phyloP scores from a whole-genome alignment of 176 grass and related monocot species.

The Musa beccarii region DNA sequence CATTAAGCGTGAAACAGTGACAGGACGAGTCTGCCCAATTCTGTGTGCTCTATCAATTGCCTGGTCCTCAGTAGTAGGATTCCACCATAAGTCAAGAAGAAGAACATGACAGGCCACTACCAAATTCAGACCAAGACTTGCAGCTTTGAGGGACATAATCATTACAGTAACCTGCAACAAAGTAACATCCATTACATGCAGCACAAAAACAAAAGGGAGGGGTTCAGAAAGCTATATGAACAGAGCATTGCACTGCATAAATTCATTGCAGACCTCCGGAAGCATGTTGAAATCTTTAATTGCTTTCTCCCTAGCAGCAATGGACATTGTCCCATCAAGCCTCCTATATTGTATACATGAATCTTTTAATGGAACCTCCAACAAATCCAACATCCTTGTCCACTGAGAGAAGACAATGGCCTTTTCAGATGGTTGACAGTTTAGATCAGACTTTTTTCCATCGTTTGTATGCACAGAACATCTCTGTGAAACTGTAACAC shows the following conservation, averaged over 20 bases:
- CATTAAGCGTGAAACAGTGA: slow-evolving; percentile 83
- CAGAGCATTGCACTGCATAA: background rate
- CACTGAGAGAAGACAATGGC: slow-evolving; percentile 98
- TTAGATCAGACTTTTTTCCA: slow-evolving; percentile 27
- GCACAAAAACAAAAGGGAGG: slow-evolving; percentile 10
- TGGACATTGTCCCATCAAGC: slow-evolving; percentile 96
- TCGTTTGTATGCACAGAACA: slow-evolving; percentile 15
- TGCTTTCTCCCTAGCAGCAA: slow-evolving; percentile 83
- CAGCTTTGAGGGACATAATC: slow-evolving; percentile 99
- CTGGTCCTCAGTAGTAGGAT: slow-evolving; percentile 97
- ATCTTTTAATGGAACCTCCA: slow-evolving; percentile 77
- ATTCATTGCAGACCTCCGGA: slow-evolving; percentile 57
- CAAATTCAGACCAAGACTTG: slow-evolving; percentile 96
- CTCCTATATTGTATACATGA: slow-evolving; percentile 67
- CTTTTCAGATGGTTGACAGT: slow-evolving; percentile 63
- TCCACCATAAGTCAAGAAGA: slow-evolving; percentile 99
- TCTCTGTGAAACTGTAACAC: background rate
- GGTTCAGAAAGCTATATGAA: slow-evolving; percentile 11
- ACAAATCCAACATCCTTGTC: slow-evolving; percentile 92
- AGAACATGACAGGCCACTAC: slow-evolving; percentile 91
- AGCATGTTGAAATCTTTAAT: slow-evolving; percentile 84
- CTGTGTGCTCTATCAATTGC: slow-evolving; percentile 96
- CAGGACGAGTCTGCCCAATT: slow-evolving; percentile 86
- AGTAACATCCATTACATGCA: background rate
- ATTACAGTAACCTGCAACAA: slow-evolving; percentile 73